Base-by-base conservation (phyloP, 768 basidiomycete genomes). In the Pisolithus orientalis region DNA sequence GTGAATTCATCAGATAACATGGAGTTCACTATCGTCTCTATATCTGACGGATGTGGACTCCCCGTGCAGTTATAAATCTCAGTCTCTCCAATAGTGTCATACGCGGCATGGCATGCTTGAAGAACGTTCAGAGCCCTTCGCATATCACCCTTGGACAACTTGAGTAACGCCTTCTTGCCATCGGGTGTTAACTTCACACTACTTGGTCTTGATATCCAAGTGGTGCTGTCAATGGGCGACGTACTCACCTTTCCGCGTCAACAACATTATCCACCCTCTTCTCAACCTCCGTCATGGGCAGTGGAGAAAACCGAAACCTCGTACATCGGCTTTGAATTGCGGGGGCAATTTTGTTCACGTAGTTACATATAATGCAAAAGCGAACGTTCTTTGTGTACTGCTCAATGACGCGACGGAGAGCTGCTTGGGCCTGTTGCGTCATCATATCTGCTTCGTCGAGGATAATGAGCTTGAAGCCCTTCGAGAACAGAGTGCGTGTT, bases 391-490 rank as follows among this genome's bases (percentile, higher is more conserved):
- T 92, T 17, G 96, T 99, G 69, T 96, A 98, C 58, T 96, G 94
- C 69, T 99, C 96, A 59, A 99, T 97, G 34, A 98, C 88, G 61
- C 96, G 87, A 28, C 96, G 88, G 29, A 99, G 80, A 25, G 96
- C 96, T 3, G 94, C 90, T 65, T 99, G 96, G 1, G 96, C 96
- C 51, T 90, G 87, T 57, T 93, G 87, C 0, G 96, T 99, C 96
- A 99, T 99, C 95, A 96, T 96, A 75, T 99, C 96, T n/a, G 96
- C 96, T 70, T 99, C 96, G 60, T 99, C 96, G 32, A 99, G 82
- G 55, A 99, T 85, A 69, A 99, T 95, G 65, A 99, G 85, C 64
- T 98, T 99, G 80, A 85, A 98, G 16, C 92, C 92, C 62, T 94
- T 94, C 11, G 92, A 83, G 64, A 84, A 87, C 6, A 97, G 71